Evolutionary conservation across 495 filamentous ascomycete genomes (phyloP), one percentile per base, ranked within the genome.

Genomic region (Astrocystis sublimbata): DNA sequence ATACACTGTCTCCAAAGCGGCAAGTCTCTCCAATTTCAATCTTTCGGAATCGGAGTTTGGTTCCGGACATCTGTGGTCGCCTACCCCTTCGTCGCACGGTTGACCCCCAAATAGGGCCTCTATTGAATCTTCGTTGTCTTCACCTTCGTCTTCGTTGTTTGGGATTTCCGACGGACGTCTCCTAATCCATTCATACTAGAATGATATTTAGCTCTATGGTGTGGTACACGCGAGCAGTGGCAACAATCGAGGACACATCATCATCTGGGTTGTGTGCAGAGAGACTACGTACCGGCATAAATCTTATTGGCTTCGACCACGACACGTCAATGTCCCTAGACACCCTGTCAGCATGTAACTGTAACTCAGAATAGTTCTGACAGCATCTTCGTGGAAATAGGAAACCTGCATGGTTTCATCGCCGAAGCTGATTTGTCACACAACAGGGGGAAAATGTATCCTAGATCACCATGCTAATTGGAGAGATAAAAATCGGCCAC

Each of bases 251-350:
- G n/a, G n/a, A n/a, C n/a, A n/a, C n/a, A n/a, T n/a, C n/a, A n/a
- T n/a, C n/a, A n/a, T n/a, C n/a, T n/a, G n/a, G n/a, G n/a, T n/a
- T n/a, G n/a, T n/a, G n/a, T n/a, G n/a, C n/a, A n/a, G n/a, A n/a
- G n/a, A n/a, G n/a, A n/a, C n/a, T n/a, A n/a, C 55, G 15, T 47
- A 58, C 55, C 3, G 41, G 55, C 55, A 45, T 46, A 21, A 58
- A 0, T 7, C 28, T 26, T 6, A 5, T 21, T 36, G 41, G 41
- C n/a, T 58, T 58, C 12, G 55, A 33, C 55, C 55, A 58, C 4
- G 55, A 58, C 8, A 58, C 40, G 12, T 58, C 41, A 6, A 58
- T 24, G 15, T 3, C 6, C n/a, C 55, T 58, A 24, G 9, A 36
- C 31, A 8, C 28, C 1, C 15, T 10, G 15, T 49, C 13, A 49